Base-by-base conservation (phyloP, 169 alveolate species). In the Cryptosporidium parvum region DNA sequence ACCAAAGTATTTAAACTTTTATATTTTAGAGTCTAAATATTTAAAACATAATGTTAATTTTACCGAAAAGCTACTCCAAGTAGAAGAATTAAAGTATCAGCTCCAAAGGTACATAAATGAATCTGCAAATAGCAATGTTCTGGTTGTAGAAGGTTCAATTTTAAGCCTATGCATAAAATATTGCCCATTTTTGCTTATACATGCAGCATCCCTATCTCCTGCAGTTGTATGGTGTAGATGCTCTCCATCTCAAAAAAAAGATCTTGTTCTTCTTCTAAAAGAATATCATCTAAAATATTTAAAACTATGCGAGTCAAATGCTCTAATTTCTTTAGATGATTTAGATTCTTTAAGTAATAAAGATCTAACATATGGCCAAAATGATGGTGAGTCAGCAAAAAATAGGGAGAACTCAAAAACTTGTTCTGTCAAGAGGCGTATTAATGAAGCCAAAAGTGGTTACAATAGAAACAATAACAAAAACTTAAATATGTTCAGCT, bases 181-280 rank as follows among this genome's bases (percentile, higher is more conserved):
- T 45, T 92, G 92, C 35, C 94, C 94, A 69, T 94, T 94, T 45
- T 59, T 86, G 42, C 96, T 97, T 92, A 94, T 96, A 85, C 85
- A 93, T 85, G 93, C 94, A 10, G 96, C 98, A 3, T 84, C 96
- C 37, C 85, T 93, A 86, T 95, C 98, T n/a, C 98, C 96, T 1
- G 93, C 95, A 26, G 98, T 97, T 56, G 96, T 98, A 45, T 98
- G 99, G 93, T 98, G 99, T 92, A 92, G 99, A 84, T 98, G 99
- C 89, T 96, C 99, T 26, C 99, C 99, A 14, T 97, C 99, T n/a
- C 97, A 97, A 91, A 98, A 98, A 94, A 97, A 99, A 12, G 96
- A 96, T 44, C 96, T 98, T 2, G 99, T 97, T 31, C 91, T 96
- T 37, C 67, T 80, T 21, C 67, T 80, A 21, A 80, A 80, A 53